Base-by-base conservation (phyloP, 345 rosid species). In the Kandelia obovata region DNA sequence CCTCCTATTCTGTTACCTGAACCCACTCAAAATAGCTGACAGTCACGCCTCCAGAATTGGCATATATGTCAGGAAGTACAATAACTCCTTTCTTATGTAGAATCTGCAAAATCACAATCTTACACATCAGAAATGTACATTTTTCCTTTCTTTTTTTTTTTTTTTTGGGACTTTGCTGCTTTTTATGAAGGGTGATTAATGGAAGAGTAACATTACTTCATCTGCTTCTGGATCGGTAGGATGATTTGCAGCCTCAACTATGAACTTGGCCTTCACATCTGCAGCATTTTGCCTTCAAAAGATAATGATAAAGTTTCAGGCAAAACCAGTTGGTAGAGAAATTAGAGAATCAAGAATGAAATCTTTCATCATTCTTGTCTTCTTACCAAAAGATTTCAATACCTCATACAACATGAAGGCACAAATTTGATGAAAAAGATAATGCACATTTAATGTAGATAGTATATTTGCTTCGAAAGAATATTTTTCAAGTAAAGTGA, bases 1-100 rank as follows among this genome's bases (percentile, higher is more conserved):
- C n/a, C 1, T 1, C 19, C 28, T 21, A 53, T 58, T 49, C 4
- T 64, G 23, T 77, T 84, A 89, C 96, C 96, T 87, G 96, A 70
- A 96, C 98, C 99, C 97, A 96, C 83, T 95, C 98, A 19, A 96
- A 92, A 73, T 96, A 96, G 87, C 99, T 96, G 62, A 96, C 99
- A 0, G 99, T 96, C 72, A 92, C 99, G 30, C 98, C 98, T 78
- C 98, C 99, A 53, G 99, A 83, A 78, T 92, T 96, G 66, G 99
- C 98, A 78, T 96, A 96, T 57, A 96, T 92, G 66, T 96, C 99
- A 26, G 99, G 99, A 21, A 96, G 94, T 74, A 96, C 89, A 23
- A 83, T 30, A 17, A 96, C 97, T 73, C 98, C 99, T 80, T 92
- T 92, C 89, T 90, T 90, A 0, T 94, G 88, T 57, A 95, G 73